Evolutionary conservation across 768 basidiomycete species (phyloP).

Genomic region (Rhodotorula paludigena): DNA sequence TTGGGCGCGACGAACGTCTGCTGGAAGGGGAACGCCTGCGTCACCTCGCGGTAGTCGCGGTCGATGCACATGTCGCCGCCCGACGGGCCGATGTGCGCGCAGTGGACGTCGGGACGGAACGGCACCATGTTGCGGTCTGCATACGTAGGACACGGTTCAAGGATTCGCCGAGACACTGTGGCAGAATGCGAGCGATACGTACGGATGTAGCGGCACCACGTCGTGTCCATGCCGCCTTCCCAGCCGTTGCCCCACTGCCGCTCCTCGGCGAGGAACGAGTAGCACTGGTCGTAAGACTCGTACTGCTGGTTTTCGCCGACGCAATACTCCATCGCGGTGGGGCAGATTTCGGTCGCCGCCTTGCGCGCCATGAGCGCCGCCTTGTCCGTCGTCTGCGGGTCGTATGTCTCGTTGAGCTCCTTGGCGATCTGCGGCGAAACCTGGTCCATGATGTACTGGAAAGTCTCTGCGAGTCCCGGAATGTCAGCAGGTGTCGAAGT

Average conservation of each 20-base stretch:
- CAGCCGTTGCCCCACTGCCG: neutral
- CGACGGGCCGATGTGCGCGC: constrained; percentile 8
- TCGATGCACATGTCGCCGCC: constrained; percentile 14
- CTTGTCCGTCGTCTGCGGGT: neutral
- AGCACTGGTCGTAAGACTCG: constrained; percentile 6
- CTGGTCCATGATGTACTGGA: neutral
- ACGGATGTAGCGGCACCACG: constrained; percentile 4
- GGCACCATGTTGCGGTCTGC: constrained; percentile 17
- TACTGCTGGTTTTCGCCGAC: constrained; percentile 5
- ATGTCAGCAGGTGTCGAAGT: neutral
- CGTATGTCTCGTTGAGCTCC: constrained; percentile 1
- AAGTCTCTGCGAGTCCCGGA: neutral
- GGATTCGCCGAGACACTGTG: too few species aligned
- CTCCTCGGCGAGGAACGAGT: neutral
- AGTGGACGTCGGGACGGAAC: constrained; percentile 8
- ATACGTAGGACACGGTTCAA: too few species aligned
- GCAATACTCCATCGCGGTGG: neutral
- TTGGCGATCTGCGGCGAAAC: neutral
- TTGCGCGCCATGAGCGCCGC: neutral
- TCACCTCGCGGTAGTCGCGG: neutral
- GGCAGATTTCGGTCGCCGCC: constrained; percentile 7
- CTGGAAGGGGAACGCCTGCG: neutral
- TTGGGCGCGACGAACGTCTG: constrained; percentile 7
- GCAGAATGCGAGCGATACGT: too few species aligned
- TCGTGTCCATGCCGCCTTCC: constrained; percentile 9